A percentile compares a stretch with the other conserved stretches of the same genome.
phyloP scores from a whole-genome alignment of 2,329 filamentous ascomycete species.

The Balansia obtecta region DNA sequence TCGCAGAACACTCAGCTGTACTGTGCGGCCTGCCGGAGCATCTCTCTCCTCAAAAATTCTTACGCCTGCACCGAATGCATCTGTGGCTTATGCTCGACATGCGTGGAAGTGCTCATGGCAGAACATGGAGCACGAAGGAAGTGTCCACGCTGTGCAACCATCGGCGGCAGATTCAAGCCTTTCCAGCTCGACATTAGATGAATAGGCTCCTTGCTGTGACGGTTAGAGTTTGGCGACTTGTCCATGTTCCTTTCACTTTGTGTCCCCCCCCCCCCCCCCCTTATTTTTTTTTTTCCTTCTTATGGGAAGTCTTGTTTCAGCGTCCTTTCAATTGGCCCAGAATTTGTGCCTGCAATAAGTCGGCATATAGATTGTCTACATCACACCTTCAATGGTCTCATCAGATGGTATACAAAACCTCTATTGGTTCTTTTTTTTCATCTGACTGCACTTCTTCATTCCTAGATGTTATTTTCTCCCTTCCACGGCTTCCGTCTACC shows the following conservation, averaged over 20 bases:
- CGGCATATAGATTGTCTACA: background rate
- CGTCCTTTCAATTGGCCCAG: no score
- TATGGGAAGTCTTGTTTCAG: background rate
- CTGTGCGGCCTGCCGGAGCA: slow-evolving; percentile 73
- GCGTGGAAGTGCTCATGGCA: slow-evolving; percentile 67
- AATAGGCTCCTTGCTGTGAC: slow-evolving; percentile 3
- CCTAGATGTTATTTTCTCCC: background rate
- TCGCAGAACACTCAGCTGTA: slow-evolving; percentile 78
- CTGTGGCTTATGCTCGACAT: slow-evolving; percentile 79
- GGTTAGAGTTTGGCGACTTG: slow-evolving; percentile 1
- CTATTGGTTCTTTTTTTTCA: background rate
- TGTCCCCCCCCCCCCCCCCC: background rate
- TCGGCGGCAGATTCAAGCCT: slow-evolving; percentile 70
- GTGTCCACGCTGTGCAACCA: slow-evolving; percentile 67
- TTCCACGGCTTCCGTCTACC: background rate
- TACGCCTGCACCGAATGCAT: slow-evolving; percentile 96
- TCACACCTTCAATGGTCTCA: background rate
- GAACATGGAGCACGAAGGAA: slow-evolving; percentile 65
- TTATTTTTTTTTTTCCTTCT: background rate
- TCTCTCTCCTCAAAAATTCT: slow-evolving; percentile 67
- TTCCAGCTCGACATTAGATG: slow-evolving; percentile 63
- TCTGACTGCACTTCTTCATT: background rate
- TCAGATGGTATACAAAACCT: no score
- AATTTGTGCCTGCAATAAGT: background rate
- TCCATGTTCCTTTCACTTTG: background rate